Base-by-base conservation (phyloP, 495 filamentous ascomycete genomes). In the Neurospora sp. region DNA sequence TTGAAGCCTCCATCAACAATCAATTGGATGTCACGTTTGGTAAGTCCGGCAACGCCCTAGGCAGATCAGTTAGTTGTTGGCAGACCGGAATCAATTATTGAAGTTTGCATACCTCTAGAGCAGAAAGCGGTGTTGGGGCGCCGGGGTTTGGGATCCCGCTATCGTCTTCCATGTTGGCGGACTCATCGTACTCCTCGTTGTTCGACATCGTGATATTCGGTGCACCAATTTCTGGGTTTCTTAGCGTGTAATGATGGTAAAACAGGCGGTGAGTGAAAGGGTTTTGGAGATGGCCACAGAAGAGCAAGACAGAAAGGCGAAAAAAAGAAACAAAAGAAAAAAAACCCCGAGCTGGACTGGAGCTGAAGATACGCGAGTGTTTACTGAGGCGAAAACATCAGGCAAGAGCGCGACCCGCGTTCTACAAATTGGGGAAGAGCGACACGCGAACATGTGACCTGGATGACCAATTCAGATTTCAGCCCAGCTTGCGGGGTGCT, bases 11-110 rank as follows among this genome's bases (percentile, higher is more conserved):
- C 95, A 80, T 98, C 96, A 39, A 96, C 84, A 39, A 98, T 88
- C 48, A 96, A 84, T 79, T 98, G 95, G 77, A 98, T 96, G 80
- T 99, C 96, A 72, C 96, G 89, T 38, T 92, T 92, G n/a, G 92
- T 96, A 73, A 99, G 84, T 4, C 96, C 96, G 59, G 91, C 90
- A 78, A 93, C 81, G 43, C 92, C 91, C 91, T 96, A 69, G 36
- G 28, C n/a, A 28, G 40, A 17, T 19, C n/a, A 8, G 31, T 19
- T 66, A 19, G 15, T 34, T 75, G 77, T 39, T 75, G 13, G 31
- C 2, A 70, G 15, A 21, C 28, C 2, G 31, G 17, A 39, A 28
- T 31, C 62, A 9, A 11, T 39, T 39, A 9, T 10, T 10, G 38
- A 11, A 39, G 9, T 2, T 39, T 3, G 39, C 82, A 73, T 85